These are phyloP conservation scores for Coix lacrymajobi DNA, from an alignment of 176 grass and related monocot genomes.

Conservation along the genomic window DNA sequence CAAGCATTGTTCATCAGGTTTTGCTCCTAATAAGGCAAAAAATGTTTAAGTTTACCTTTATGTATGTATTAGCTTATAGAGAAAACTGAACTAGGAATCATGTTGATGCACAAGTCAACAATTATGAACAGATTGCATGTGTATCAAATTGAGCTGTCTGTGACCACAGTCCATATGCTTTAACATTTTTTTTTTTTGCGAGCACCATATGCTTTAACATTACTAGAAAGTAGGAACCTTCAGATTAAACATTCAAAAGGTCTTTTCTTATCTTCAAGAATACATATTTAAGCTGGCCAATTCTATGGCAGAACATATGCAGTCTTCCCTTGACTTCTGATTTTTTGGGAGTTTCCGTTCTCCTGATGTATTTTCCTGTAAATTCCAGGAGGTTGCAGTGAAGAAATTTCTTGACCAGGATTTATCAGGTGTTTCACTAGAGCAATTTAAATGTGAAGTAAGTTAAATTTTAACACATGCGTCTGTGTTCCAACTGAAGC, in stretches of 20 bases:
- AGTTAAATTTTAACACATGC: slow-evolving; percentile 28
- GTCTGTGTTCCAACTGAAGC: slow-evolving; percentile 1
- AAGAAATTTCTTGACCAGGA: slow-evolving; percentile 99
- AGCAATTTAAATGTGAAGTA: slow-evolving; percentile 99
- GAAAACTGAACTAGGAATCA: not conserved
- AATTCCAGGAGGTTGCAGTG: slow-evolving; percentile 90
- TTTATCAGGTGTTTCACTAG: slow-evolving; percentile 81
- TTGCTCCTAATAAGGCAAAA: not conserved
- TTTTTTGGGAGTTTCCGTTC: slow-evolving; percentile 7
- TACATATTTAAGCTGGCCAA: not conserved
- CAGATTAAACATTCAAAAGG: not conserved
- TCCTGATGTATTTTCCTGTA: slow-evolving; percentile 8
- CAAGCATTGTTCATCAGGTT: slow-evolving; percentile 10
- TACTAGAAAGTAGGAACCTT: not conserved
- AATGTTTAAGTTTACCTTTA: not conserved
- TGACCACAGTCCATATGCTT: not conserved
- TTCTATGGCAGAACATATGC: not conserved
- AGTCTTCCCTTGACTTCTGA: not conserved
- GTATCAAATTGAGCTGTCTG: not conserved
- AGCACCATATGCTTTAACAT: not conserved
- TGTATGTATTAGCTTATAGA: not conserved
- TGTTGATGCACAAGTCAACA: not conserved
- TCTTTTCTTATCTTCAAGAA: not conserved
- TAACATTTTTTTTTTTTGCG: no score
- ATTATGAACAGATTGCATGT: not conserved